Conservation (phyloP, 2,329 filamentous ascomycete species). For the Paraphoma chrysanthemicola region DNA sequence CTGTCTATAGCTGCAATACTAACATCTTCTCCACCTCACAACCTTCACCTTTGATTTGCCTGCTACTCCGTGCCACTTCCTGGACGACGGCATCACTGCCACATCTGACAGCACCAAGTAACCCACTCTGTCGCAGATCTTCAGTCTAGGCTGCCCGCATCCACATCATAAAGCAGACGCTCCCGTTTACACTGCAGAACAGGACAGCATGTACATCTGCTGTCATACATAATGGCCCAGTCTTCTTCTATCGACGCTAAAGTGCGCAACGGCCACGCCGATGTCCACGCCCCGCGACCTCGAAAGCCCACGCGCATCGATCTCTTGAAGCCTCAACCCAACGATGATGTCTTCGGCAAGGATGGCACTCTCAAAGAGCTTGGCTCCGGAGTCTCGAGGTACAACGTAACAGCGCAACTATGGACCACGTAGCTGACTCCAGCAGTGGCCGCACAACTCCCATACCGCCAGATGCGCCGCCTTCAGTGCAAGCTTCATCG, state of each 20-base stretch:
- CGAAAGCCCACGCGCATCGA: constrained; percentile 45
- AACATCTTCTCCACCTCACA: background rate
- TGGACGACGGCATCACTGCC: constrained; percentile 15
- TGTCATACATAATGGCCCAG: constrained; percentile 37
- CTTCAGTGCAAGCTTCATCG: constrained; percentile 85
- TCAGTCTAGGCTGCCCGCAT: constrained; percentile 38
- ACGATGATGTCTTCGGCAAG: constrained; percentile 37
- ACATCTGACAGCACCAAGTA: constrained; percentile 20
- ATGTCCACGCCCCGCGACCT: constrained; percentile 42
- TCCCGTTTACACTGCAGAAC: constrained; percentile 8
- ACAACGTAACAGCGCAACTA: constrained; percentile 63
- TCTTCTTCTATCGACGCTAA: constrained; percentile 37
- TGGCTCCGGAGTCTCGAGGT: constrained; percentile 46
- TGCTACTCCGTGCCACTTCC: constrained; percentile 3
- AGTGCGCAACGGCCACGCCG: constrained; percentile 29
- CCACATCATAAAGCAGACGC: constrained; percentile 13
- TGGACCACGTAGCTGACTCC: constrained; percentile 19
- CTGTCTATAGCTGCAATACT: constrained; percentile 1
- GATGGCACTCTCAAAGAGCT: constrained; percentile 32
- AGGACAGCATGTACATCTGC: constrained; percentile 26
- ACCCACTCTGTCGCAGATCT: constrained; percentile 31
- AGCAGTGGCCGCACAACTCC: constrained; percentile 83
- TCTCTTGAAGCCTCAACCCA: constrained; percentile 43
- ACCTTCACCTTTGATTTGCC: constrained; percentile 4
- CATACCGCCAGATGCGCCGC: constrained; percentile 87